Evolutionary conservation across 306 rosid genomes (phyloP).

Genomic region (apple (Malus domestica)): ASM211411v1 NC_041798.1:21704501-21705000

Average conservation of each 20-base stretch:
- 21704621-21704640: background rate
- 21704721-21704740: background rate
- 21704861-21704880: background rate
- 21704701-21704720: background rate
- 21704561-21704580: background rate
- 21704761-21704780: background rate
- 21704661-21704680: background rate
- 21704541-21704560: background rate
- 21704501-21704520: no score
- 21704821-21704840: background rate
- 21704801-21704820: background rate
- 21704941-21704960: background rate
- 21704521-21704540: background rate
- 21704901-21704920: background rate
- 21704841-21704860: slow-evolving; percentile 9
- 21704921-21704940: background rate
- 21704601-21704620: background rate
- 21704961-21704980: background rate
- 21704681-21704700: background rate
- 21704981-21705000: background rate
- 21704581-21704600: background rate
- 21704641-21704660: background rate
- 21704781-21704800: background rate
- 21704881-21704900: background rate
- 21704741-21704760: background rate